Percentiles rank a stretch among this genome's conserved stretches.
Conservation (phyloP, 2,329 filamentous ascomycete species). For the Fusarium brachygibbosum region DNA sequence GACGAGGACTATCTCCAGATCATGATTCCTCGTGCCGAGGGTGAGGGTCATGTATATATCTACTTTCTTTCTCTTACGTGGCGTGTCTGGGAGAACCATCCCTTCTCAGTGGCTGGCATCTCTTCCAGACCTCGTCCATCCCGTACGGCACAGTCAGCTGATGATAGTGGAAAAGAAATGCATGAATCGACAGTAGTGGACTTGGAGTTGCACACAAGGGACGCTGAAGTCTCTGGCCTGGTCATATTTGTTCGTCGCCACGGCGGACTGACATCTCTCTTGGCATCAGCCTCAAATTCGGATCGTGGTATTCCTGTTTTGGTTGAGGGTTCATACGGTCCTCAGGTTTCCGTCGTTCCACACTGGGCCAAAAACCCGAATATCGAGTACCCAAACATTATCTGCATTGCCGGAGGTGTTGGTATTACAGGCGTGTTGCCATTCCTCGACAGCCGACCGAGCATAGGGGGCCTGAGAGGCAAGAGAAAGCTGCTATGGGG, state of each 20-base stretch:
- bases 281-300: conserved; percentile 25
- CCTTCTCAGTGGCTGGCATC: conserved; percentile 48
- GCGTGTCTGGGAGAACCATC: conserved; percentile 52
- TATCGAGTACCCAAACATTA: conserved; percentile 41
- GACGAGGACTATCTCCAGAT: conserved; percentile 50
- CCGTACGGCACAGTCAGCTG: not conserved
- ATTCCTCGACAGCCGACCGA: conserved; percentile 37
- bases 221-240: conserved; percentile 37
- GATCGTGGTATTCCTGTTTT: conserved; percentile 44
- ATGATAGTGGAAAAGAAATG: conserved; percentile 18
- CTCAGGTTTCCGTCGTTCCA: conserved; percentile 9
- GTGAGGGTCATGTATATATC: conserved; percentile 48
- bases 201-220: conserved; percentile 18
- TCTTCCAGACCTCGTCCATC: conserved; percentile 10
- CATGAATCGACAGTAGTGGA: not conserved
- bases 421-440: conserved; percentile 50
- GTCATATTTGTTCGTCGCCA: conserved; percentile 48
- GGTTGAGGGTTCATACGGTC: conserved; percentile 48
- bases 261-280: conserved; percentile 40
- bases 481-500: conserved; percentile 51
- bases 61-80: conserved; percentile 50
- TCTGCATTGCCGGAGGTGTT: conserved; percentile 51
- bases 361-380: not conserved
- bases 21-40: conserved; percentile 43
- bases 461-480: conserved; percentile 32